A percentile compares a stretch with the other conserved stretches of the same genome.
Evolutionary conservation across 148 eudicot genomes (phyloP).

Genomic region (Cornus controversa): DNA sequence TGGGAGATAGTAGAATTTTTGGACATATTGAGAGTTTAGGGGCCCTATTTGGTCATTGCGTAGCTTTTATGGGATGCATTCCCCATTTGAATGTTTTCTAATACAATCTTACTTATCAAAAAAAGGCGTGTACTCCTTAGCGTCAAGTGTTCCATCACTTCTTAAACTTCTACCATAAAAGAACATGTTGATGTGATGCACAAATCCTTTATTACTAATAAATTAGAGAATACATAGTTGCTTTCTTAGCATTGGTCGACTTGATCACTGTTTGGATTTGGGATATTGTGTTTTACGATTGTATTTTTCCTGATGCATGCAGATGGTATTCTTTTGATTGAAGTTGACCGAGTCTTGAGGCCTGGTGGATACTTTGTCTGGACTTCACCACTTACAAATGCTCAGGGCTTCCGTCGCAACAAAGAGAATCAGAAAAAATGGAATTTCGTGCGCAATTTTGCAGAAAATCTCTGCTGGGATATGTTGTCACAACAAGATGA

Average conservation of each 20-base stretch:
- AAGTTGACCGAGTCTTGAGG: slow-evolving; percentile 85
- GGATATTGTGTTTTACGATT: not conserved
- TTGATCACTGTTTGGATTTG: not conserved
- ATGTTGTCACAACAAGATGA: slow-evolving; percentile 90
- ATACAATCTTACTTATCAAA: no score
- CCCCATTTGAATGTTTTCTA: no score
- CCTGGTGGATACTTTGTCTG: slow-evolving; percentile 99
- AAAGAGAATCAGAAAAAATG: slow-evolving; percentile 81
- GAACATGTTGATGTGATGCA: not conserved
- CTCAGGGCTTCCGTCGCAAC: slow-evolving; percentile 54
- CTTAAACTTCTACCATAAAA: not conserved
- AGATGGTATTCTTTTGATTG: slow-evolving; percentile 83
- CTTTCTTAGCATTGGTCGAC: not conserved
- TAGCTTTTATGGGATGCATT: no score
- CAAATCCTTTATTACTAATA: not conserved
- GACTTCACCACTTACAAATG: slow-evolving; percentile 86
- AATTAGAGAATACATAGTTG: not conserved
- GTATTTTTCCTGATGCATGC: slow-evolving; percentile 25
- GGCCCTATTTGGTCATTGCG: no score
- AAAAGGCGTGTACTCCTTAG: not conserved
- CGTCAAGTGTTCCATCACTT: not conserved
- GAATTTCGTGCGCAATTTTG: slow-evolving; percentile 56
- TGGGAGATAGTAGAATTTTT: no score
- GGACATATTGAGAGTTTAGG: no score
- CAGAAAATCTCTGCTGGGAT: slow-evolving; percentile 83